Conservation (phyloP, 2,329 filamentous ascomycete species). For the Aspergillus jensenii region DNA sequence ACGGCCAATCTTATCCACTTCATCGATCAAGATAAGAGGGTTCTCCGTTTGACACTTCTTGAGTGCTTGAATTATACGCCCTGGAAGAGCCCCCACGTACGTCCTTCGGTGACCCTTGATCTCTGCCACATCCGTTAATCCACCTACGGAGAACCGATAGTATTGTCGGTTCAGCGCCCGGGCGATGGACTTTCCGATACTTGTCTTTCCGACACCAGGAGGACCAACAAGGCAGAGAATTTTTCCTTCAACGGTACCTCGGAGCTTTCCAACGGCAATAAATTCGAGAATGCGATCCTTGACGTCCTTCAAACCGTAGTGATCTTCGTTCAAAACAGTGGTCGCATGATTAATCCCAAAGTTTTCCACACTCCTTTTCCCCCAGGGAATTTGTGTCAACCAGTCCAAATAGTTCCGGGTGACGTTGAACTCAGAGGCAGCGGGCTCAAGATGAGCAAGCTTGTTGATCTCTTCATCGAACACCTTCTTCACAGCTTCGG, state of each 20-base stretch:
- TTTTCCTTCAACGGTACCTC: constrained; percentile 96
- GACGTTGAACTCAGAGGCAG: constrained; percentile 97
- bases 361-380: constrained; percentile 90
- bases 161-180: constrained; percentile 93
- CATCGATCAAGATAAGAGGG: constrained; percentile 91
- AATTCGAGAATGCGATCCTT: constrained; percentile 98
- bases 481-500: constrained; percentile 91
- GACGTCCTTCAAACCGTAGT: constrained; percentile 95
- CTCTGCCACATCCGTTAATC: constrained; percentile 94
- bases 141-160: constrained; percentile 97
- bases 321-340: constrained; percentile 89
- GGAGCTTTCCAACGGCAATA: constrained; percentile 94
- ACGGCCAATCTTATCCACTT: constrained; percentile 96
- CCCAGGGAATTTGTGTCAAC: constrained; percentile 98
- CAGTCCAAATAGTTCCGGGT: constrained; percentile 98
- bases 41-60: constrained; percentile 99
- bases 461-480: constrained; percentile 99
- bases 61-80: constrained; percentile 93
- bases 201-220: constrained; percentile 96
- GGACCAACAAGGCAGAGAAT: constrained; percentile 97
- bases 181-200: constrained; percentile 97
- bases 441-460: constrained; percentile 88
- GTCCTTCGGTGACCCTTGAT: constrained; percentile 97
- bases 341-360: constrained; percentile 92
- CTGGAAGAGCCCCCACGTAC: constrained; percentile 92